Percentiles rank a stretch among this genome's conserved stretches.
Conservation (phyloP, 1,139 yeast genomes). For the Debaryomyces psychrophilus region DNA sequence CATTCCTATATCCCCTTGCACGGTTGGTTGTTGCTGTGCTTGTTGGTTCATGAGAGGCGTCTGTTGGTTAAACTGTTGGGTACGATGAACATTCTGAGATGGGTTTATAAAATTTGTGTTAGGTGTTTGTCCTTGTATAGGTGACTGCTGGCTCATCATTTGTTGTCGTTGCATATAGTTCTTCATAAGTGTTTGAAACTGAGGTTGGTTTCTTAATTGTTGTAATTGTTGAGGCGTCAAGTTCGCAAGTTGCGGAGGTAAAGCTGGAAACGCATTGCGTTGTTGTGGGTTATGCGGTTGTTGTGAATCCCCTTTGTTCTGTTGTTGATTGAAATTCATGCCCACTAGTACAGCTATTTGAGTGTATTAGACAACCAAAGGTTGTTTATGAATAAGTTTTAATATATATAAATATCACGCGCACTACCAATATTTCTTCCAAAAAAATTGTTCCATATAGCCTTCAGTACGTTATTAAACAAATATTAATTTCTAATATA, state of each 20-base stretch:
- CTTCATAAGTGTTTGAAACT: constrained; percentile 44
- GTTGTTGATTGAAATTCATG: constrained; percentile 23
- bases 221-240: constrained; percentile 51
- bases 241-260: constrained; percentile 46
- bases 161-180: constrained; percentile 44
- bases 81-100: constrained; percentile 7
- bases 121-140: constrained; percentile 6
- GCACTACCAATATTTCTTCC: constrained; percentile 7
- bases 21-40: constrained; percentile 12
- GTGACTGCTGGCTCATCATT: constrained; percentile 26
- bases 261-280: constrained; percentile 27
- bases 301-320: constrained; percentile 15
- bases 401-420: constrained; percentile 3
- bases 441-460: not conserved
- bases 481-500: constrained; percentile 3
- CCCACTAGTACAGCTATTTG: not conserved
- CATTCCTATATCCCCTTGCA: constrained; percentile 9
- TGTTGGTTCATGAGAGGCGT: constrained; percentile 6
- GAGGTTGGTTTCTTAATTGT: constrained; percentile 52
- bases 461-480: not conserved
- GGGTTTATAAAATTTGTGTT: not conserved
- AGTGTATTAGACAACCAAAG: not conserved
- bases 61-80: constrained; percentile 14
- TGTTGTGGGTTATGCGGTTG: constrained; percentile 18
- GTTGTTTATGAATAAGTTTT: constrained; percentile 2